These are phyloP conservation scores for Aspergillus neoniger DNA, from an alignment of 2,329 filamentous ascomycete genomes.

Conservation along the genomic window DNA sequence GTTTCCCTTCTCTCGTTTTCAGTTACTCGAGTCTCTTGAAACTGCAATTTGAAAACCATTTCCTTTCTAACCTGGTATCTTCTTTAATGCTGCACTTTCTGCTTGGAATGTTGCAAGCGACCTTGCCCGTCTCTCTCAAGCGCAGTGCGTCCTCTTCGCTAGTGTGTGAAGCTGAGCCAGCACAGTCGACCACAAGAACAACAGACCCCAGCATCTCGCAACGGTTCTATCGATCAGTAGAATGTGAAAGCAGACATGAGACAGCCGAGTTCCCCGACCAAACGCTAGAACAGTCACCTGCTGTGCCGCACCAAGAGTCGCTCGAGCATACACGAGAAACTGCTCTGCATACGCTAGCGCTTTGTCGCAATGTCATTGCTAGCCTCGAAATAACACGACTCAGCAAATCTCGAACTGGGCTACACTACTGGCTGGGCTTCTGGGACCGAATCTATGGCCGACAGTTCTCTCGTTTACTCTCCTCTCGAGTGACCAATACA, in stretches of 20 bases:
- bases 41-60: background rate
- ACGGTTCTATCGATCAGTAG: slow-evolving; percentile 20
- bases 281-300: background rate
- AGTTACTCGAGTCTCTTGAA: slow-evolving; percentile 1
- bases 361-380: slow-evolving; percentile 31
- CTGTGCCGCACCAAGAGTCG: background rate
- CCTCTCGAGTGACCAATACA: slow-evolving; percentile 17
- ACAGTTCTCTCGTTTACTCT: slow-evolving; percentile 20
- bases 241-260: slow-evolving; percentile 5
- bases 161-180: background rate
- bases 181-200: slow-evolving; percentile 4
- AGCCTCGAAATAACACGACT: slow-evolving; percentile 34
- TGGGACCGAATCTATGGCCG: slow-evolving; percentile 32
- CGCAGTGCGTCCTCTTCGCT: slow-evolving; percentile 3
- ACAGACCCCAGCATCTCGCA: slow-evolving; percentile 5
- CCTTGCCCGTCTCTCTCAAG: slow-evolving; percentile 4
- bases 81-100: background rate
- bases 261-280: background rate
- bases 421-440: slow-evolving; percentile 31
- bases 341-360: slow-evolving; percentile 27
- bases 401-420: slow-evolving; percentile 31
- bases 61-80: background rate
- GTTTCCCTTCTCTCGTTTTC: slow-evolving; percentile 11
- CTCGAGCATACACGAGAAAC: slow-evolving; percentile 24
- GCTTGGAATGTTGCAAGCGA: slow-evolving; percentile 15